Conservation (phyloP, 23 red algal genomes). For the Agarophyton chilense region DNA sequence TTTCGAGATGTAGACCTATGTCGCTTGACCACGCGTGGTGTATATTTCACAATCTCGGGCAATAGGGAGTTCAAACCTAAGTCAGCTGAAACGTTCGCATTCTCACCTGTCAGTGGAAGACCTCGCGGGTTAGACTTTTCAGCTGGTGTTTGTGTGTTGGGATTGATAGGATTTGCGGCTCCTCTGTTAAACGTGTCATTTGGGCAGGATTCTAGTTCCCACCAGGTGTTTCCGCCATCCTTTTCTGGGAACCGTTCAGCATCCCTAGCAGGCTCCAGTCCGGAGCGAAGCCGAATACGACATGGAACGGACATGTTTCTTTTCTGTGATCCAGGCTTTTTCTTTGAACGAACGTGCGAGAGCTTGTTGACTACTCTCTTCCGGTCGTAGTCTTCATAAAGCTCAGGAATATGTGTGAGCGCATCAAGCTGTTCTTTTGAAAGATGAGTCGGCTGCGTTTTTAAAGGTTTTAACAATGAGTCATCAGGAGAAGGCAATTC, state of each 20-base stretch:
- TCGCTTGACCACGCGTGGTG: too few relatives aligned
- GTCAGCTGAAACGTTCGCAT: too few relatives aligned
- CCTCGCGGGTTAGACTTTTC: too few relatives aligned
- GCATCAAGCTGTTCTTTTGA: neutral
- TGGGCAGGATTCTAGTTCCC: too few relatives aligned
- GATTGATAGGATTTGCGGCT: too few relatives aligned
- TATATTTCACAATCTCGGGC: too few relatives aligned
- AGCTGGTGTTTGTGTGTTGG: too few relatives aligned
- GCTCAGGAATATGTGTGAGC: neutral
- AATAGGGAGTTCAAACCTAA: too few relatives aligned
- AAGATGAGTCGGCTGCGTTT: neutral
- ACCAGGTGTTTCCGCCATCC: neutral
- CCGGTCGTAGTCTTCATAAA: neutral
- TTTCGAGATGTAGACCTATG: too few relatives aligned
- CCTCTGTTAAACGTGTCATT: too few relatives aligned
- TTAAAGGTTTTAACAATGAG: slow-evolving; percentile 4
- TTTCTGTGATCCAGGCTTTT: neutral
- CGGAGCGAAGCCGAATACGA: neutral
- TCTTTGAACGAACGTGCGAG: neutral
- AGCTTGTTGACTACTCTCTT: neutral
- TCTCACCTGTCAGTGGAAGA: too few relatives aligned
- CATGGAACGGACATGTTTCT: neutral
- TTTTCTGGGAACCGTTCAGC: neutral
- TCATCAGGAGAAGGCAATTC: neutral
- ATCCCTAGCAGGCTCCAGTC: neutral